Percentiles rank a stretch among this genome's conserved stretches.
Conservation (phyloP, 352 stramenopile genomes). For the Albugo laibachii region DNA sequence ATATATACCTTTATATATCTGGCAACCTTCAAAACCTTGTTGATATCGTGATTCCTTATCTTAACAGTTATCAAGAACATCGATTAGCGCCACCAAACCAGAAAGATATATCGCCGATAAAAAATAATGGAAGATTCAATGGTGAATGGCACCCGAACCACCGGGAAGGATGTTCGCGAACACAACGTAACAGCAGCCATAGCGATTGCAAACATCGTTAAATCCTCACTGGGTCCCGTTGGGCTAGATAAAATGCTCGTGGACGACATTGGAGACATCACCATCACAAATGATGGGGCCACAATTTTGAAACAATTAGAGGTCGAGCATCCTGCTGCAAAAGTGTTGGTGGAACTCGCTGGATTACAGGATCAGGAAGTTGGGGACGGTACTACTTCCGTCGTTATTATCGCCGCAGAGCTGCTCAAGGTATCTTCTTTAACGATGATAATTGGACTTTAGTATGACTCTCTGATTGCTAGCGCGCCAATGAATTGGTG, state of each 20-base stretch:
- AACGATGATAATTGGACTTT: not conserved
- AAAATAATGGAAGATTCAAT: slow-evolving; percentile 48
- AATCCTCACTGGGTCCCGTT: slow-evolving; percentile 95
- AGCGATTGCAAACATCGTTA: slow-evolving; percentile 99
- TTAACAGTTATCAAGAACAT: too few relatives aligned
- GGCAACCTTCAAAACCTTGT: too few relatives aligned
- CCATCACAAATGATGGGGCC: slow-evolving; percentile 99
- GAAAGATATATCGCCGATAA: too few relatives aligned
- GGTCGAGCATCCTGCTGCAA: slow-evolving; percentile 97
- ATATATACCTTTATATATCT: too few relatives aligned
- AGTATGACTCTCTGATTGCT: slow-evolving; percentile 5
- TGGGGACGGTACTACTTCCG: slow-evolving; percentile 96
- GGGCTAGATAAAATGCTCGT: slow-evolving; percentile 99
- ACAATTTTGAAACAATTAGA: slow-evolving; percentile 99
- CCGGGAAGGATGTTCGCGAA: slow-evolving; percentile 85
- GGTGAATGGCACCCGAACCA: slow-evolving; percentile 80
- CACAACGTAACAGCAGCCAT: slow-evolving; percentile 95
- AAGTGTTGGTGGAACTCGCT: slow-evolving; percentile 96
- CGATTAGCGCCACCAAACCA: too few relatives aligned
- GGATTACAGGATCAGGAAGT: slow-evolving; percentile 98
- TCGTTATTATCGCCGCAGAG: slow-evolving; percentile 98
- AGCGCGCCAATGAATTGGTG: slow-evolving; percentile 92
- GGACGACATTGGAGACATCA: slow-evolving; percentile 97
- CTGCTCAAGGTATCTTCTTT: slow-evolving; percentile 67
- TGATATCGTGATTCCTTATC: too few relatives aligned